Conservation (phyloP, 2,329 filamentous ascomycete species). For the Trichoderma sp. region DNA sequence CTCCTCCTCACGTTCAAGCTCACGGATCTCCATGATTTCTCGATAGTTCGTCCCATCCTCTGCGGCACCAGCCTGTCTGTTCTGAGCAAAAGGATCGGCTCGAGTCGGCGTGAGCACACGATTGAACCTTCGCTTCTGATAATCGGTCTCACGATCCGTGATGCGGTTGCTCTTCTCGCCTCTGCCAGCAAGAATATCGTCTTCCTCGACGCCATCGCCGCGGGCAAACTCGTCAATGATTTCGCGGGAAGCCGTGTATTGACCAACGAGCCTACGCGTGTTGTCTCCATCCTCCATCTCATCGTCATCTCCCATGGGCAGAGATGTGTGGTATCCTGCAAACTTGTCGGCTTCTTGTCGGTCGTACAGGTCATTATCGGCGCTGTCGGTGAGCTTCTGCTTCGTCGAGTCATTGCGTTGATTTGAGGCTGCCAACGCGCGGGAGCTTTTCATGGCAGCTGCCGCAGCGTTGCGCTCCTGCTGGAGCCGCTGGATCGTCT, state of each 20-base stretch:
- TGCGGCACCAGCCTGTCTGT: conserved; percentile 65
- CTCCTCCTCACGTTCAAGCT: conserved; percentile 91
- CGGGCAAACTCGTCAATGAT: conserved; percentile 94
- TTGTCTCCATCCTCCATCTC: conserved; percentile 74
- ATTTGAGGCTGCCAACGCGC: conserved; percentile 73
- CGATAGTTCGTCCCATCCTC: conserved; percentile 80
- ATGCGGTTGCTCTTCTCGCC: conserved; percentile 89
- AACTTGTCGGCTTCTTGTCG: conserved; percentile 76
- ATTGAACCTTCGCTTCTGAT: conserved; percentile 93
- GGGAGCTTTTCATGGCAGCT: conserved; percentile 77
- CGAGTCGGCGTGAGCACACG: conserved; percentile 83
- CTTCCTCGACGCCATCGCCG: conserved; percentile 84
- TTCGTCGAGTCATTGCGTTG: conserved; percentile 89
- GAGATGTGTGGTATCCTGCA: conserved; percentile 86
- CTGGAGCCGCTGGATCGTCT: conserved; percentile 83
- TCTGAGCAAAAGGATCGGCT: conserved; percentile 80
- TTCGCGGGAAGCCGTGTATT: conserved; percentile 90
- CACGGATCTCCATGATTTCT: conserved; percentile 86
- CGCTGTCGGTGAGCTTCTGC: conserved; percentile 84
- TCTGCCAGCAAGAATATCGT: conserved; percentile 80
- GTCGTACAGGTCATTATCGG: conserved; percentile 87
- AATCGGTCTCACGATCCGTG: conserved; percentile 90
- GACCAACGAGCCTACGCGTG: conserved; percentile 80
- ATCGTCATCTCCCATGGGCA: conserved; percentile 75
- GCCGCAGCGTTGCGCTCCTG: conserved; percentile 85